Evolutionary conservation across 371 early-diverging fungal genomes (phyloP).

Genomic region (Syncephalastrum contaminatum): DNA sequence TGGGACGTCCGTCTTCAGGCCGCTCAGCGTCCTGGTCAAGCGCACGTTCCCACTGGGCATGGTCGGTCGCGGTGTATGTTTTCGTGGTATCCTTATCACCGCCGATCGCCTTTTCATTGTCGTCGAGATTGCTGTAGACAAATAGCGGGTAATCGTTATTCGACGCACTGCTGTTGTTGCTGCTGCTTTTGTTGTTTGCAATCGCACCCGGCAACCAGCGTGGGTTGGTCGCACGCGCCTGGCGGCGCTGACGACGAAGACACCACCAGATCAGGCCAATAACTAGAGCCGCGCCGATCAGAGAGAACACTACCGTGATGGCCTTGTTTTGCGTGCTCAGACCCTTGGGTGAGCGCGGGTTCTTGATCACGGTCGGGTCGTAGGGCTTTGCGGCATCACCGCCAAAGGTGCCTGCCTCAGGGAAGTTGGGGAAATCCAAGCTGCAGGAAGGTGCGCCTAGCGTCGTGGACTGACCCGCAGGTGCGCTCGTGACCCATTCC

Average conservation of each 20-base stretch:
- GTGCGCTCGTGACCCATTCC: constrained; percentile 35
- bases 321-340: constrained; percentile 25
- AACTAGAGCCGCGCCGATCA: constrained; percentile 15
- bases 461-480: constrained; percentile 4
- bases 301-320: constrained; percentile 28
- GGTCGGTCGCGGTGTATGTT: constrained; percentile 46
- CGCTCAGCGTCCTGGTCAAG: constrained; percentile 20
- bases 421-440: constrained; percentile 20
- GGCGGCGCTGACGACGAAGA: constrained; percentile 15
- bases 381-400: constrained; percentile 11
- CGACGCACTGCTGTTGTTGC: constrained; percentile 6
- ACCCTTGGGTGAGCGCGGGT: constrained; percentile 11
- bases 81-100: constrained; percentile 9
- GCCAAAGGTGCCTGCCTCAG: background rate
- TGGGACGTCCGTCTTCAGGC: constrained; percentile 19
- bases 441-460: constrained; percentile 12
- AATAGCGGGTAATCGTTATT: constrained; percentile 37
- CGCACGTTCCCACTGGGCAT: constrained; percentile 40
- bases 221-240: constrained; percentile 30
- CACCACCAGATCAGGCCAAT: constrained; percentile 15
- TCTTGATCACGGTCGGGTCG: constrained; percentile 19
- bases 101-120: constrained; percentile 6
- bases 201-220: constrained; percentile 38
- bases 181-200: constrained; percentile 15
- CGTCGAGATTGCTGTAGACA: constrained; percentile 32